phyloP scores from a whole-genome alignment of 805 yeast species.

The Tetrapisispora namnaoensis region DNA sequence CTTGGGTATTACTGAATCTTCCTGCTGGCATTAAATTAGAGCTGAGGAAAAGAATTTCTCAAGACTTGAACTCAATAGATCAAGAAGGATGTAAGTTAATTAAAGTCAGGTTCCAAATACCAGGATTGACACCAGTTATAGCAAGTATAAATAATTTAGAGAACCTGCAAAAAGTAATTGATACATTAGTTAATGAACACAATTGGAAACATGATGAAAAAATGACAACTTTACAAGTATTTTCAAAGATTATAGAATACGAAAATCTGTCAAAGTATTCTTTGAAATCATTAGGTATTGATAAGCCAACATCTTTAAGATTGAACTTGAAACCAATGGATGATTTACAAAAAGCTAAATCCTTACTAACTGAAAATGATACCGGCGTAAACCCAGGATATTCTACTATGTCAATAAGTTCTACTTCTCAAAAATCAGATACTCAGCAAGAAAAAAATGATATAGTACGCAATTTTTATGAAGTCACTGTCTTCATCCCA shows the following conservation, averaged over 20 bases:
- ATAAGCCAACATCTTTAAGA: conserved; percentile 8
- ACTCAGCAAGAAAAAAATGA: neutral
- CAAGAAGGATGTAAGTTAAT: conserved; percentile 8
- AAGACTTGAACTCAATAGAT: neutral
- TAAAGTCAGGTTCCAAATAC: conserved; percentile 27
- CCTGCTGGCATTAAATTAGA: conserved; percentile 38
- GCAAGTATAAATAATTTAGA: conserved; percentile 18
- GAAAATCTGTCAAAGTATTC: conserved; percentile 8
- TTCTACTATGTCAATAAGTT: neutral
- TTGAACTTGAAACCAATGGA: neutral
- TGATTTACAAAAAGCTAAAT: no score
- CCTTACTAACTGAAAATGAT: neutral
- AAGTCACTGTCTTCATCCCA: conserved; percentile 18
- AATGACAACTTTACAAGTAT: conserved; percentile 16
- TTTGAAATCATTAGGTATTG: conserved; percentile 14
- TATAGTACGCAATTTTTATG: conserved; percentile 9
- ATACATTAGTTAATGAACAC: conserved; percentile 9
- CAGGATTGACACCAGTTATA: conserved; percentile 16
- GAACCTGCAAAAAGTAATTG: conserved; percentile 10
- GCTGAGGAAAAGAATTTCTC: conserved; percentile 8
- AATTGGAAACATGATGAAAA: conserved; percentile 6
- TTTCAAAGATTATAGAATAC: conserved; percentile 11
- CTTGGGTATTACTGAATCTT: conserved; percentile 35
- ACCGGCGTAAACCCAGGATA: neutral
- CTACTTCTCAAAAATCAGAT: neutral